Evolutionary conservation across 352 stramenopile genomes (phyloP).

Genomic region (Aphanomyces cochlioides): DNA sequence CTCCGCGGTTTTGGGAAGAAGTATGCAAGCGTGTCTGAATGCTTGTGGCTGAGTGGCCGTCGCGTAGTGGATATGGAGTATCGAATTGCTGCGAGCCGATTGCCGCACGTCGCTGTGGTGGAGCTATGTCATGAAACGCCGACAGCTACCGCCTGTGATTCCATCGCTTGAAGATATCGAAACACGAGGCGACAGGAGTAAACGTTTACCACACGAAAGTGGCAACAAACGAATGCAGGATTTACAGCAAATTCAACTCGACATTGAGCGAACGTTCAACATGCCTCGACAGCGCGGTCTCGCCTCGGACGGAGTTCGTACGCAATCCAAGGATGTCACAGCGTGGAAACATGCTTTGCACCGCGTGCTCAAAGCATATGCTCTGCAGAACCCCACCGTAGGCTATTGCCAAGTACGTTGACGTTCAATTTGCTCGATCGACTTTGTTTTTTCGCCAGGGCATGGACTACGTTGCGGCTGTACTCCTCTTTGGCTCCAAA

Average conservation of each 20-base stretch:
- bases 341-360: constrained; percentile 38
- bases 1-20: constrained; percentile 21
- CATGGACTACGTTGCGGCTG: constrained; percentile 27
- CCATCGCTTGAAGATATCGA: constrained; percentile 24
- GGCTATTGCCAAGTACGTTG: constrained; percentile 77
- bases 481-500: constrained; percentile 27
- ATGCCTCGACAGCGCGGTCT: constrained; percentile 4
- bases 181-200: background rate
- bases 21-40: background rate
- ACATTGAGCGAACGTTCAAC: constrained; percentile 80
- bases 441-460: constrained; percentile 16
- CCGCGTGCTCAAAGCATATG: constrained; percentile 76
- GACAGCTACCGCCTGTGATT: background rate
- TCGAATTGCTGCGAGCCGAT: constrained; percentile 17
- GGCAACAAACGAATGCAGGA: background rate
- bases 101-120: constrained; percentile 22
- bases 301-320: background rate
- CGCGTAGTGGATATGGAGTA: constrained; percentile 28
- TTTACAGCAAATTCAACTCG: constrained; percentile 82
- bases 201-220: too few species aligned
- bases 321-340: constrained; percentile 10
- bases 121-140: constrained; percentile 19
- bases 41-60: background rate
- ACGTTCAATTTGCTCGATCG: background rate
- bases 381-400: constrained; percentile 65